A percentile compares a stretch with the other conserved stretches of the same genome.
These are phyloP conservation scores for Penicillium angulare DNA, from an alignment of 495 filamentous ascomycete species.

Conservation along the genomic window DNA sequence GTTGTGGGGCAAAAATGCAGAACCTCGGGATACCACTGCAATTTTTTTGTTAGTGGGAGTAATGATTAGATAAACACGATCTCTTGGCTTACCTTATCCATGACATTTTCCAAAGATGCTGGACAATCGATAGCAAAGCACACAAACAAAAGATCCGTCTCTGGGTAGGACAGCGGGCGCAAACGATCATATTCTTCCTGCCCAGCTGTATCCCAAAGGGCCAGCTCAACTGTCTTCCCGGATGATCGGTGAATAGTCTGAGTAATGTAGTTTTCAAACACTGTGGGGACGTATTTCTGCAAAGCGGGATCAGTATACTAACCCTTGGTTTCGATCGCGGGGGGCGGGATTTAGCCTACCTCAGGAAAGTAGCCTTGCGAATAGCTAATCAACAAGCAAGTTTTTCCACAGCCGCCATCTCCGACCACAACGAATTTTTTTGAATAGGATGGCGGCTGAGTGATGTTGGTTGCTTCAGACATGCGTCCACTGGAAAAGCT, in stretches of 20 bases:
- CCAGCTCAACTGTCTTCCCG: constrained; percentile 92
- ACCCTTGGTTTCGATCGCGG: not conserved
- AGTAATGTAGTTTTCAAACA: constrained; percentile 99
- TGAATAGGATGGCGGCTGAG: constrained; percentile 84
- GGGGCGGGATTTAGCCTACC: constrained; percentile 48
- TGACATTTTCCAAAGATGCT: constrained; percentile 94
- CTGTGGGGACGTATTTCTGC: constrained; percentile 99
- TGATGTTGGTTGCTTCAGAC: constrained; percentile 80
- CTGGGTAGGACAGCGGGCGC: constrained; percentile 92
- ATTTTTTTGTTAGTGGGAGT: constrained; percentile 7
- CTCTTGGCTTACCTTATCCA: constrained; percentile 83
- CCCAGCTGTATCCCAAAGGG: constrained; percentile 97
- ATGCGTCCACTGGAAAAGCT: constrained; percentile 62
- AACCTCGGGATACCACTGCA: constrained; percentile 97
- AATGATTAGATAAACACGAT: too few species aligned
- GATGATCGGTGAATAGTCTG: constrained; percentile 82
- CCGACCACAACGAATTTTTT: constrained; percentile 99
- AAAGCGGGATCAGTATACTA: constrained; percentile 8
- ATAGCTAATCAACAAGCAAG: constrained; percentile 96
- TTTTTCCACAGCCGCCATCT: constrained; percentile 98
- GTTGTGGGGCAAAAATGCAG: constrained; percentile 98
- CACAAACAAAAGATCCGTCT: constrained; percentile 96
- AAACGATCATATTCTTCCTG: constrained; percentile 98
- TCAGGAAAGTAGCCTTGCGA: constrained; percentile 98
- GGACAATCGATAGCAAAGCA: constrained; percentile 99